A percentile compares a stretch with the other conserved stretches of the same genome.
phyloP scores from a whole-genome alignment of 108 stramenopile genomes.

The Skeletonema costatum region DNA sequence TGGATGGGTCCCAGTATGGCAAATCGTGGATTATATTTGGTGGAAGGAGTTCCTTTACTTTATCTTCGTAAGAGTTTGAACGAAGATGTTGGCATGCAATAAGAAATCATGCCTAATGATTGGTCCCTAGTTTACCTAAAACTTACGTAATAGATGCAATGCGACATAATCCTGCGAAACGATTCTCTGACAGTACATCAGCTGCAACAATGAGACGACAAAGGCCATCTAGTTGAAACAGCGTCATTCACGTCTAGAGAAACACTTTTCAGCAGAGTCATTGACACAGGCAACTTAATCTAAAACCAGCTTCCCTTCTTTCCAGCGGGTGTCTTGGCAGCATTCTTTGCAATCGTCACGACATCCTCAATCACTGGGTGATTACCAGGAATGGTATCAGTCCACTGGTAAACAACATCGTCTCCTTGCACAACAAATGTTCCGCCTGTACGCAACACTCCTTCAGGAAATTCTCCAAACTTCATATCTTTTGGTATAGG shows the following conservation, averaged over 20 bases:
- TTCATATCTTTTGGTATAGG: slow-evolving; percentile 68
- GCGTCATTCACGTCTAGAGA: slow-evolving; percentile 2
- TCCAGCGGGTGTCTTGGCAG: slow-evolving; percentile 28
- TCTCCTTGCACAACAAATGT: slow-evolving; percentile 82
- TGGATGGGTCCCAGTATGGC: slow-evolving; percentile 56
- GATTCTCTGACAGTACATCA: background rate
- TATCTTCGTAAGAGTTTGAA: slow-evolving; percentile 40
- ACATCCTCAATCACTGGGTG: slow-evolving; percentile 76
- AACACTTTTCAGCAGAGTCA: background rate
- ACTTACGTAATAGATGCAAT: background rate
- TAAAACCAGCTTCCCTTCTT: background rate
- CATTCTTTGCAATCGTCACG: slow-evolving; percentile 48
- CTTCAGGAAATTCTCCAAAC: slow-evolving; percentile 80
- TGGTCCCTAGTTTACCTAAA: background rate
- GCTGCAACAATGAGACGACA: background rate
- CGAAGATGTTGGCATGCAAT: background rate
- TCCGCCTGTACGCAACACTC: slow-evolving; percentile 84
- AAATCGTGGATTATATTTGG: slow-evolving; percentile 49
- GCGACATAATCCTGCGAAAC: background rate
- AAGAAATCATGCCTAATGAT: background rate
- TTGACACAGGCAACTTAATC: background rate
- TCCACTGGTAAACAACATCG: slow-evolving; percentile 76
- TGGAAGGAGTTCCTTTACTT: slow-evolving; percentile 59
- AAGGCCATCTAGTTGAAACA: background rate
- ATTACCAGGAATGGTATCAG: slow-evolving; percentile 81